Conservation (phyloP, 495 filamentous ascomycete genomes). For the Hypoxylon trugodes region DNA sequence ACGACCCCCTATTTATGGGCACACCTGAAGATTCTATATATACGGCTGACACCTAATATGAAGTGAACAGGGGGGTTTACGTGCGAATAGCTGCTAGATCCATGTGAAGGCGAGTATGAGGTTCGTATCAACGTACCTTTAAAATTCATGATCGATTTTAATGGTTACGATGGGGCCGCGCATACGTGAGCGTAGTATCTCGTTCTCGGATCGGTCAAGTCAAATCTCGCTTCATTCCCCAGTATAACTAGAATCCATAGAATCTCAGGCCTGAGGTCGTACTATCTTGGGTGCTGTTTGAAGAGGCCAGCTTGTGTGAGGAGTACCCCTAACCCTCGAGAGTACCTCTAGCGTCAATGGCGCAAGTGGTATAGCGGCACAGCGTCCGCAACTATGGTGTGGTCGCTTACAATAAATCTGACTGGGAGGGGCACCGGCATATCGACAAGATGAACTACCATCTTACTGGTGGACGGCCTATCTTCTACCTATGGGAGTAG, state of each 20-base stretch:
- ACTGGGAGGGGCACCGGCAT: slow-evolving; percentile 25
- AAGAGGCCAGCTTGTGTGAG: not conserved
- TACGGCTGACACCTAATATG: slow-evolving; percentile 17
- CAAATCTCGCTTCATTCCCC: slow-evolving; percentile 5
- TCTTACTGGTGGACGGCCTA: slow-evolving; percentile 1
- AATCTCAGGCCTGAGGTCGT: not conserved
- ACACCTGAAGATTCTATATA: slow-evolving; percentile 19
- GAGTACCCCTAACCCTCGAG: slow-evolving; percentile 7
- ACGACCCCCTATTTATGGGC: slow-evolving; percentile 20
- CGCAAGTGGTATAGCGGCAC: slow-evolving; percentile 25
- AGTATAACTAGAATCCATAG: slow-evolving; percentile 8
- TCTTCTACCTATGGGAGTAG: slow-evolving; percentile 5
- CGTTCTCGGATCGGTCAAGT: slow-evolving; percentile 1
- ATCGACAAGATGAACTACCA: slow-evolving; percentile 7
- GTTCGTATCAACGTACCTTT: slow-evolving; percentile 13
- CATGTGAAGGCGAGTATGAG: slow-evolving; percentile 20
- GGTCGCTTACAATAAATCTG: slow-evolving; percentile 12
- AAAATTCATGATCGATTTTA: slow-evolving; percentile 31
- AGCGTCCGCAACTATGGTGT: slow-evolving; percentile 13
- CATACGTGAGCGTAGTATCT: slow-evolving; percentile 21
- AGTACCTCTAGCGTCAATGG: not conserved
- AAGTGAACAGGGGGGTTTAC: not conserved
- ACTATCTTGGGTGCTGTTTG: not conserved
- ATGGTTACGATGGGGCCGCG: slow-evolving; percentile 3
- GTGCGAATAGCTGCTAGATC: slow-evolving; percentile 8